Percentiles rank a stretch among this genome's conserved stretches.
Conservation (phyloP, 106 monocot species). For the Posidonia australis region DNA sequence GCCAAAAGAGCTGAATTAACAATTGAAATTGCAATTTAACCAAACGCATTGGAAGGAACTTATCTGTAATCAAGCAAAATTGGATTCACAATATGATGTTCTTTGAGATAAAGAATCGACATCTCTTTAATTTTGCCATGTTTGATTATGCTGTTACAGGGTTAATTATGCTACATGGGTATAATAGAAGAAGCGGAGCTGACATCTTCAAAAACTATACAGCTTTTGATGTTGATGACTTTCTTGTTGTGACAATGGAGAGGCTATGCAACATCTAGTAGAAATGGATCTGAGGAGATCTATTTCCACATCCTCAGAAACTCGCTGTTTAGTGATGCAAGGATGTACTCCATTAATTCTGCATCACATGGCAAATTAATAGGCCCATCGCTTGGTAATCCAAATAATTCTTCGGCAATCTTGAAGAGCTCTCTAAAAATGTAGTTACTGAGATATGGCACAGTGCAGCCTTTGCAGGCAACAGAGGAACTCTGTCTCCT, state of each 20-base stretch:
- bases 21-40: no score
- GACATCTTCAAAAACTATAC: not conserved
- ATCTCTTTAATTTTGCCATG: not conserved
- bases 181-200: not conserved
- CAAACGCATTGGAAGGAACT: no score
- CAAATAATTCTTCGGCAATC: constrained; percentile 22
- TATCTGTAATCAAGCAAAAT: no score
- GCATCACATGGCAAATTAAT: constrained; percentile 18
- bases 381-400: constrained; percentile 11
- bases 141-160: not conserved
- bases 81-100: no score
- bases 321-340: not conserved
- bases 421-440: constrained; percentile 16
- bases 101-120: not conserved
- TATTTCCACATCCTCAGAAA: not conserved
- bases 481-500: not conserved
- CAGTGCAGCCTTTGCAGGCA: constrained; percentile 3
- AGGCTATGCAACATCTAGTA: not conserved
- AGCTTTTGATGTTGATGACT: not conserved
- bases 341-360: not conserved
- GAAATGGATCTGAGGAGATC: not conserved
- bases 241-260: not conserved
- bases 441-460: constrained; percentile 9
- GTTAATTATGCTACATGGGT: not conserved
- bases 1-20: no score